A percentile compares a stretch with the other conserved stretches of the same genome.
phyloP scores from a whole-genome alignment of 2,329 filamentous ascomycete genomes.

The Aspergillus sp. region DNA sequence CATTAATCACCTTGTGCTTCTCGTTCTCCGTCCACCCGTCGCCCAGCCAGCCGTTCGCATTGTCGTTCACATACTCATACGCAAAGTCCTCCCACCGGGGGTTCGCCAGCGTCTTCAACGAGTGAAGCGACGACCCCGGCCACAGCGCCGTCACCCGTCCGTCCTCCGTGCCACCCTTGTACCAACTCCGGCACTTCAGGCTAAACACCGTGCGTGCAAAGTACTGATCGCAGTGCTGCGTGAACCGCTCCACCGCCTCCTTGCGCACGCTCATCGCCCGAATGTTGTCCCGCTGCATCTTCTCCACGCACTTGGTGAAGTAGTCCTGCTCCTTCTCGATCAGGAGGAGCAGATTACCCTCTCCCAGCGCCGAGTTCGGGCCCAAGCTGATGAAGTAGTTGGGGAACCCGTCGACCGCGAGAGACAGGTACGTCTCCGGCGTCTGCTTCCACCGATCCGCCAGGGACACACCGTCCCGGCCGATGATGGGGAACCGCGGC shows the following conservation, averaged over 20 bases:
- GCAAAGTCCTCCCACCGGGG: slow-evolving; percentile 41
- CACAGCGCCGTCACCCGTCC: slow-evolving; percentile 33
- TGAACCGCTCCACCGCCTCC: slow-evolving; percentile 29
- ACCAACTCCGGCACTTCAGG: slow-evolving; percentile 39
- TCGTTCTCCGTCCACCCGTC: slow-evolving; percentile 37
- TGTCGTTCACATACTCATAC: slow-evolving; percentile 36
- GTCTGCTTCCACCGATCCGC: slow-evolving; percentile 30
- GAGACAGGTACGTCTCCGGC: slow-evolving; percentile 36
- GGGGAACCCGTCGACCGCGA: slow-evolving; percentile 34
- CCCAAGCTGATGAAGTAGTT: slow-evolving; percentile 36
- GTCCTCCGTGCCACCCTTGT: slow-evolving; percentile 33
- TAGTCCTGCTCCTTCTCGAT: slow-evolving; percentile 35
- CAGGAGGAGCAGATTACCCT: slow-evolving; percentile 34
- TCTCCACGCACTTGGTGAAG: slow-evolving; percentile 31
- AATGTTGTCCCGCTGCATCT: slow-evolving; percentile 38
- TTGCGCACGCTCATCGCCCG: slow-evolving; percentile 24
- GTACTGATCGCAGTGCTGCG: slow-evolving; percentile 33
- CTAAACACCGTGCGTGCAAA: slow-evolving; percentile 35
- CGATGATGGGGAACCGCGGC: slow-evolving; percentile 35
- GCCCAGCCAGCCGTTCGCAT: slow-evolving; percentile 32
- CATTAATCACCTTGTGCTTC: slow-evolving; percentile 28
- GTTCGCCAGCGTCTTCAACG: slow-evolving; percentile 32
- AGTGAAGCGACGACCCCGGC: slow-evolving; percentile 39
- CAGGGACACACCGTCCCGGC: slow-evolving; percentile 26
- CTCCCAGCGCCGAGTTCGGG: slow-evolving; percentile 32